Conservation (phyloP, 176 grass and related monocot species). For the Poa annua region DNA sequence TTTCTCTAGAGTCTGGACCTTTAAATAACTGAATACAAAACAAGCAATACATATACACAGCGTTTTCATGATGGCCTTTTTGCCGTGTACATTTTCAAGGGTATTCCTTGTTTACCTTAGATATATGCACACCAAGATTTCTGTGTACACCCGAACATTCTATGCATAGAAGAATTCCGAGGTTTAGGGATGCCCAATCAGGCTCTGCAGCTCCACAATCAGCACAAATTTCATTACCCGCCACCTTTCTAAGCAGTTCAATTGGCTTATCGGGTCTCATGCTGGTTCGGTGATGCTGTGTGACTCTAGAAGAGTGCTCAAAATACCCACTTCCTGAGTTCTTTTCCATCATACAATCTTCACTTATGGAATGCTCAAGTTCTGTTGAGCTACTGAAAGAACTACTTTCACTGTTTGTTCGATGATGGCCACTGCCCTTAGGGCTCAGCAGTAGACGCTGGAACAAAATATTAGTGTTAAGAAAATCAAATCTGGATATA, state of each 20-base stretch:
- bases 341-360: constrained; percentile 80
- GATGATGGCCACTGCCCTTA: constrained; percentile 66
- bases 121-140: constrained; percentile 99
- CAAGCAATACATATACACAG: constrained; percentile 11
- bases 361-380: constrained; percentile 71
- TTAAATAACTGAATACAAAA: not conserved
- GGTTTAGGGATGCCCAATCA: constrained; percentile 98
- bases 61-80: constrained; percentile 5
- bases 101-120: constrained; percentile 67
- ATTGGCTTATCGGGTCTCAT: constrained; percentile 96
- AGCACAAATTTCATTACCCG: constrained; percentile 81
- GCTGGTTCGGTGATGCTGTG: constrained; percentile 72
- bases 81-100: constrained; percentile 20
- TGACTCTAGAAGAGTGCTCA: constrained; percentile 64
- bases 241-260: constrained; percentile 91
- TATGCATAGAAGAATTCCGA: constrained; percentile 92
- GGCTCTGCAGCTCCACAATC: constrained; percentile 88
- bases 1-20: not conserved
- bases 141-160: constrained; percentile 97
- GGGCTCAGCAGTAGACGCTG: constrained; percentile 80
- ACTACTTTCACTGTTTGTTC: constrained; percentile 74
- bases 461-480: constrained; percentile 48
- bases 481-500: constrained; percentile 40
- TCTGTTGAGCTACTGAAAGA: constrained; percentile 92
- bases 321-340: constrained; percentile 75